Base-by-base conservation (phyloP, 2,329 filamentous ascomycete species). In the Alternaria angustiovoidea region DNA sequence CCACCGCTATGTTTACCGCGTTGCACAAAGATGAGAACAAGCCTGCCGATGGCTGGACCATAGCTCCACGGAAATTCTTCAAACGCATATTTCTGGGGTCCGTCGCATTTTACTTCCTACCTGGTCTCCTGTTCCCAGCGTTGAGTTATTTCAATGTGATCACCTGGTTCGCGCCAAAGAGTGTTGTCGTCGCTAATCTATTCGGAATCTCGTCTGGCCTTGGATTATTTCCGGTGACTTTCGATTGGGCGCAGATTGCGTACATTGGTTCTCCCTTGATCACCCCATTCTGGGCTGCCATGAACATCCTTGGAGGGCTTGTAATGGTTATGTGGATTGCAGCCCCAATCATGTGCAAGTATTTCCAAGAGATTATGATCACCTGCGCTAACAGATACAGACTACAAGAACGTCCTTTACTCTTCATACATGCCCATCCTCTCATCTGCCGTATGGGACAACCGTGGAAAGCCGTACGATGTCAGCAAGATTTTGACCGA, bases 171-270 rank as follows among this genome's bases (percentile, higher is more conserved):
- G 91, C 91, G 3, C 93, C 93, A 0, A 89, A 93, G 66, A 96
- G 90, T 68, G 90, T 95, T n/a, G 88, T 96, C 3, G 82, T 96
- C 44, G 90, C 93, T 30, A 96, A 96, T 75, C 81, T 96, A 46
- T 96, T 96, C 73, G 93, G 93, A 16, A 90, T 94, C 16, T 86
- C 88, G n/a, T 94, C 92, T 2, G 93, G 93, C 2, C 84, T 96
- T 14, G 92, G 92, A 1, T 80, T 96, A 34, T 93, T 96, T 63
- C 93, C 93, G 0, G 75, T 96, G 70, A 96, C 93, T 0, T 96
- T 96, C 72, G 93, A 96, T 80, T 96, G 93, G 93, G 91, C 91
- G 0, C 93, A 96, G 74, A 89, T 96, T 63, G 92, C 93, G 0
- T 88, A 94, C 72, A 95, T 96, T 68, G 93, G 93, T 16, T 95